Percentiles rank a stretch among this genome's conserved stretches.
Evolutionary conservation across 1,139 yeast species (phyloP).

Genomic region (Citeromyces hawaiiensis): DNA sequence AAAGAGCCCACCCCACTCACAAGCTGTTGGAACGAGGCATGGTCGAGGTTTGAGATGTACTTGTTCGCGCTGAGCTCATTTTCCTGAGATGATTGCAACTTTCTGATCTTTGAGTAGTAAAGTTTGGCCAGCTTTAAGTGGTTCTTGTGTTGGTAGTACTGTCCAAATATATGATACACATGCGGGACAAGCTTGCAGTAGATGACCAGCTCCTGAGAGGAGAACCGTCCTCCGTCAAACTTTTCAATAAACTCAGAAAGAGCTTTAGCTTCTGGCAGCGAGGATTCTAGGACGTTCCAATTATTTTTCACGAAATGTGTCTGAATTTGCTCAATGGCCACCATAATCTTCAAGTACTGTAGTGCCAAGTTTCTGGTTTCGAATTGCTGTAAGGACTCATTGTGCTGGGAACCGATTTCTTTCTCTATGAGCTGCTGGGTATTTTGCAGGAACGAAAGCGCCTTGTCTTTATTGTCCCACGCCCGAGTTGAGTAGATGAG

Average conservation of each 20-base stretch:
- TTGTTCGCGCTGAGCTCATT: slow-evolving; percentile 8
- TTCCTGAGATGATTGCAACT: slow-evolving; percentile 7
- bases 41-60: slow-evolving; percentile 10
- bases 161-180: slow-evolving; percentile 24
- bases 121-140: slow-evolving; percentile 23
- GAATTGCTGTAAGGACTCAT: slow-evolving; percentile 3
- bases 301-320: slow-evolving; percentile 20
- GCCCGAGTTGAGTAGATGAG: slow-evolving; percentile 21
- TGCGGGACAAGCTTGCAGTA: slow-evolving; percentile 22
- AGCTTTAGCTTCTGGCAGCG: slow-evolving; percentile 2
- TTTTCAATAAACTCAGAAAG: slow-evolving; percentile 21
- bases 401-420: slow-evolving; percentile 8
- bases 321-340: slow-evolving; percentile 22
- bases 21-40: slow-evolving; percentile 10
- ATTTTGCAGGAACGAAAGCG: slow-evolving; percentile 22
- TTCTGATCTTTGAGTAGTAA: slow-evolving; percentile 21
- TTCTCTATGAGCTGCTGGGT: slow-evolving; percentile 21
- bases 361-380: slow-evolving; percentile 14
- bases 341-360: slow-evolving; percentile 15
- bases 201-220: slow-evolving; percentile 20
- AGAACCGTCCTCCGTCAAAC: slow-evolving; percentile 19
- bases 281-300: slow-evolving; percentile 12
- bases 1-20: slow-evolving; percentile 10
- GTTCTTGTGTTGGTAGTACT: slow-evolving; percentile 23
- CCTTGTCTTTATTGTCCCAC: slow-evolving; percentile 19